These are phyloP conservation scores for Penicillium vulpinum DNA, from an alignment of 2,329 filamentous ascomycete species.

Conservation along the genomic window DNA sequence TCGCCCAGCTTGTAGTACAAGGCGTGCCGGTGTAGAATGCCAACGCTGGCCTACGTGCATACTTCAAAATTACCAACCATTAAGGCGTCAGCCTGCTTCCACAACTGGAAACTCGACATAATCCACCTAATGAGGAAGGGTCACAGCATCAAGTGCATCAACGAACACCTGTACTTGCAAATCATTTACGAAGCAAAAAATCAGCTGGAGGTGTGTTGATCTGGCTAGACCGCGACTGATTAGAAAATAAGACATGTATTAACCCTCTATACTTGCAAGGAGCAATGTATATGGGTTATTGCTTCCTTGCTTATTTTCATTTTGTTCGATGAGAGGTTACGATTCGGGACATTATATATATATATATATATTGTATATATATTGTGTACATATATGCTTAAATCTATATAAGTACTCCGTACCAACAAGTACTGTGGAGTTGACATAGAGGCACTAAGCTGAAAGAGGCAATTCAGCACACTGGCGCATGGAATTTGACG, in stretches of 20 bases:
- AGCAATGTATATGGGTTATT: not conserved
- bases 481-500: not conserved
- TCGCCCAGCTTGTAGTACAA: slow-evolving; percentile 22
- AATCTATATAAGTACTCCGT: not conserved
- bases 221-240: not conserved
- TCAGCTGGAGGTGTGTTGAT: not conserved
- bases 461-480: not conserved
- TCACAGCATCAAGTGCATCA: slow-evolving; percentile 61
- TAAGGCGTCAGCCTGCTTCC: slow-evolving; percentile 39
- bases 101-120: slow-evolving; percentile 36
- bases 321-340: not conserved
- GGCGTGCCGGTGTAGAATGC: slow-evolving; percentile 14
- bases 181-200: not conserved
- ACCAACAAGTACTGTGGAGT: not conserved
- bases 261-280: not conserved
- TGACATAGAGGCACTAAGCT: not conserved
- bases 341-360: not conserved
- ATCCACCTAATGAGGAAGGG: slow-evolving; percentile 59
- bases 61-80: slow-evolving; percentile 28
- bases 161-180: slow-evolving; percentile 47
- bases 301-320: not conserved
- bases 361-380: too few species aligned
- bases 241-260: not conserved
- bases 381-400: not conserved
- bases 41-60: slow-evolving; percentile 29